These are phyloP conservation scores for Saturnispora diversa DNA, from an alignment of 805 yeast species.

Conservation along the genomic window DNA sequence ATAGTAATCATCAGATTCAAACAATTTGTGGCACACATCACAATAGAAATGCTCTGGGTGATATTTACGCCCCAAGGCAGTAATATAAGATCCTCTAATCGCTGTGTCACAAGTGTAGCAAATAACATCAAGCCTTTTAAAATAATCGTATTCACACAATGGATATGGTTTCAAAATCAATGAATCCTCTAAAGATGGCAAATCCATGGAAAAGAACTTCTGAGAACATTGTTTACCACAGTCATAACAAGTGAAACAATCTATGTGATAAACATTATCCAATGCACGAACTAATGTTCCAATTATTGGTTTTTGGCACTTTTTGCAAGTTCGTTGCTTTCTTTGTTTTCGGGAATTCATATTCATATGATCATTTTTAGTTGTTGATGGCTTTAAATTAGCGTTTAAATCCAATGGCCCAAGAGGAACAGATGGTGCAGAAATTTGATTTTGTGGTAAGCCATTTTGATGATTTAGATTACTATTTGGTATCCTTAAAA, in stretches of 20 bases:
- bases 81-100: slow-evolving; percentile 84
- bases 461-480: neutral
- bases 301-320: slow-evolving; percentile 44
- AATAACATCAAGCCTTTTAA: slow-evolving; percentile 73
- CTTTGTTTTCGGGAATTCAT: slow-evolving; percentile 10
- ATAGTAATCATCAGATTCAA: slow-evolving; percentile 89
- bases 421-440: no score
- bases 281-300: slow-evolving; percentile 87
- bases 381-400: neutral
- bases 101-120: slow-evolving; percentile 83
- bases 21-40: slow-evolving; percentile 73
- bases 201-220: slow-evolving; percentile 79
- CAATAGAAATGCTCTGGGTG: slow-evolving; percentile 96
- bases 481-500: neutral
- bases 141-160: slow-evolving; percentile 88
- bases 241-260: slow-evolving; percentile 80
- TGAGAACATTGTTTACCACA: slow-evolving; percentile 77
- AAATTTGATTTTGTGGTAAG: no score
- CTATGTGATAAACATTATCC: slow-evolving; percentile 70
- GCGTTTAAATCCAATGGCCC: no score
- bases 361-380: neutral
- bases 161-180: slow-evolving; percentile 25
- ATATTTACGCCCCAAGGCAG: slow-evolving; percentile 85
- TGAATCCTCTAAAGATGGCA: slow-evolving; percentile 19
- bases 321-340: slow-evolving; percentile 38